These are phyloP conservation scores for Eucalyptus curtisii DNA, from an alignment of 345 rosid genomes.

Conservation along the genomic window DNA sequence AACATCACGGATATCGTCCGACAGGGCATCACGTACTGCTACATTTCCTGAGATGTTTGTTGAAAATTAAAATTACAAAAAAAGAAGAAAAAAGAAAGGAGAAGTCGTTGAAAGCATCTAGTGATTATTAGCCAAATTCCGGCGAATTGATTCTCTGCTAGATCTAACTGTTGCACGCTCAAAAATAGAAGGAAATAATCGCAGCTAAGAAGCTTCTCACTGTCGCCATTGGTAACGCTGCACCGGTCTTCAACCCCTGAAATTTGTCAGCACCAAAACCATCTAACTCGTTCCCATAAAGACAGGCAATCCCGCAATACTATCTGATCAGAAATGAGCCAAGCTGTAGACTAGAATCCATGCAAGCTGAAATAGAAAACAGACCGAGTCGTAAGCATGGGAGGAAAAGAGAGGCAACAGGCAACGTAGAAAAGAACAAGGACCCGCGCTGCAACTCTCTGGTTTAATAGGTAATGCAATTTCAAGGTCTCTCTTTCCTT, in stretches of 20 bases:
- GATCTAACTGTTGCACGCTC: background rate
- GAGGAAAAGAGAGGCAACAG: background rate
- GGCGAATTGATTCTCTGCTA: background rate
- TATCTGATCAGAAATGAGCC: conserved; percentile 54
- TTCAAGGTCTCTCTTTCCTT: background rate
- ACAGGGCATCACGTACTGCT: background rate
- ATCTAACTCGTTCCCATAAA: background rate
- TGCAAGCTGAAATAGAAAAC: conserved; percentile 55
- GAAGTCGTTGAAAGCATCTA: background rate
- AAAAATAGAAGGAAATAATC: background rate
- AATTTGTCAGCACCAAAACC: background rate
- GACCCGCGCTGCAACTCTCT: background rate
- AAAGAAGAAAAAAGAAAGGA: background rate
- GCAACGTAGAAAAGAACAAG: background rate
- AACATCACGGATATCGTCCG: background rate
- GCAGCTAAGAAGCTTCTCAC: background rate
- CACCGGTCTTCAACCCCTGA: background rate
- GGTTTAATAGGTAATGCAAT: background rate
- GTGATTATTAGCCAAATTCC: background rate
- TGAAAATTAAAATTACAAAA: background rate
- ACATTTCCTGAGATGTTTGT: background rate
- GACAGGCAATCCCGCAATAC: background rate
- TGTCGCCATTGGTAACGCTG: background rate
- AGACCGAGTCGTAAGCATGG: background rate
- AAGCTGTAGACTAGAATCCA: conserved; percentile 93